Base-by-base conservation (phyloP, 176 grass and related monocot genomes). In the Urochloa ruziziensis region DNA sequence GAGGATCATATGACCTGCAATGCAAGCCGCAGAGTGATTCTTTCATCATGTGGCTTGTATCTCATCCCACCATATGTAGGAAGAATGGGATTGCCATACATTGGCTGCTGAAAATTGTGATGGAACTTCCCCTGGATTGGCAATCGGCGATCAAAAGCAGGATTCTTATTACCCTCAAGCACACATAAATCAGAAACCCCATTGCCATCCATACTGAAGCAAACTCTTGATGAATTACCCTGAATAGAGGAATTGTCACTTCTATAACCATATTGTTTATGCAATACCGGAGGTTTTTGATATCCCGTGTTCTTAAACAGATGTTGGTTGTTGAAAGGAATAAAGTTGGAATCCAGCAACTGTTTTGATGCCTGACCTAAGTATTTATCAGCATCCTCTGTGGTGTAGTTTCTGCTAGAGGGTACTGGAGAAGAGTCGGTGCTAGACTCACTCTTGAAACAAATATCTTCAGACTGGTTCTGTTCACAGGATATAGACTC, bases 371-470 rank as follows among this genome's bases (percentile, higher is more conserved):
- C 27, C 56, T 86, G 80, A 61, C 67, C 77, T 29, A 74, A 86
- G 74, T 80, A 91, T 87, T 59, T 84, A 85, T 91, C 71, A 42
- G 85, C 81, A 88, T 95, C 78, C 64, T 88, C 90, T 70, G 79
- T 90, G 11, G 75, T 81, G 63, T 87, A 96, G 82, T 96, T 99
- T 94, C 87, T 88, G 75, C 82, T 99, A 51, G 89, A 94, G 32
- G 93, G 93, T 47, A 94, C 58, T 47, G 97, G 93, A 84, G 93
- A 96, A 59, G 97, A 99, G 70, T 96, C 97, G 25, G 94, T 96
- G 82, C 97, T 99, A 80, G 97, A 99, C 74, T 90, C 93, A 42
- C 93, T 79, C 75, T 86, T 88, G 40, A 92, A 90, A 88, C 54
- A 85, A 59, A 86, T 43, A 81, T 88, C 88, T 82, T 90, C 87